Conservation (phyloP, 1,284 basidiomycete species). For the Takashimella koratensis region DNA sequence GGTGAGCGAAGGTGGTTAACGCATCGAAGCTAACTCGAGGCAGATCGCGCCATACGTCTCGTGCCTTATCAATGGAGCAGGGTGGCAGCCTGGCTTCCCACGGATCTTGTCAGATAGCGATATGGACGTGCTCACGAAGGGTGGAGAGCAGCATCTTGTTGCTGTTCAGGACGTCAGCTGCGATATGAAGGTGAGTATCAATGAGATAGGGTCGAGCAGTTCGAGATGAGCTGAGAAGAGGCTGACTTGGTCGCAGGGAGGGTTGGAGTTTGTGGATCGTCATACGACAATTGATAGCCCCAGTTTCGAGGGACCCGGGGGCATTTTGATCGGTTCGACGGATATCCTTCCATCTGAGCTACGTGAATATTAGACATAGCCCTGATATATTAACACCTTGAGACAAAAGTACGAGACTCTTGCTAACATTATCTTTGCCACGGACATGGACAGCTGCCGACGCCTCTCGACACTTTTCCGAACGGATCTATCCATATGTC, state of each 20-base stretch:
- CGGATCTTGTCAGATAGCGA: slow-evolving; percentile 69
- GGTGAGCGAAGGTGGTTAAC: slow-evolving; percentile 49
- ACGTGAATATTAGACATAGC: slow-evolving; percentile 51
- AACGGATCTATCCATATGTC: slow-evolving; percentile 65
- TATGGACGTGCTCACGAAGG: slow-evolving; percentile 55
- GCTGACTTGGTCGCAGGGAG: slow-evolving; percentile 57
- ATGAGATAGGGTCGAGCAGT: background rate
- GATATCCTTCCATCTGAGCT: slow-evolving; percentile 84
- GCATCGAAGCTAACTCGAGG: background rate
- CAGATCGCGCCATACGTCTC: slow-evolving; percentile 80
- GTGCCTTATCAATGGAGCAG: slow-evolving; percentile 76
- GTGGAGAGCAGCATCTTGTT: slow-evolving; percentile 48
- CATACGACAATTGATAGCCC: slow-evolving; percentile 72
- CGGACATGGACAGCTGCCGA: slow-evolving; percentile 54
- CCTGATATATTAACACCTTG: too few species aligned
- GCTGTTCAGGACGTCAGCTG: slow-evolving; percentile 83
- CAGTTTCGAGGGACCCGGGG: slow-evolving; percentile 57
- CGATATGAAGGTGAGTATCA: slow-evolving; percentile 61
- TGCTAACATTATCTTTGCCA: slow-evolving; percentile 4
- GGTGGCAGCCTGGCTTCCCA: slow-evolving; percentile 73
- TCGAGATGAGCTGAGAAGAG: too few species aligned
- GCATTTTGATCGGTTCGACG: slow-evolving; percentile 73
- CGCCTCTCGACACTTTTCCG: slow-evolving; percentile 71
- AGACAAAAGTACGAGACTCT: background rate
- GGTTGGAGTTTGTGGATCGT: slow-evolving; percentile 72